Evolutionary conservation across 2,329 filamentous ascomycete genomes (phyloP), one percentile per base, ranked within the genome.

Genomic region (Fusarium mundagurra): DNA sequence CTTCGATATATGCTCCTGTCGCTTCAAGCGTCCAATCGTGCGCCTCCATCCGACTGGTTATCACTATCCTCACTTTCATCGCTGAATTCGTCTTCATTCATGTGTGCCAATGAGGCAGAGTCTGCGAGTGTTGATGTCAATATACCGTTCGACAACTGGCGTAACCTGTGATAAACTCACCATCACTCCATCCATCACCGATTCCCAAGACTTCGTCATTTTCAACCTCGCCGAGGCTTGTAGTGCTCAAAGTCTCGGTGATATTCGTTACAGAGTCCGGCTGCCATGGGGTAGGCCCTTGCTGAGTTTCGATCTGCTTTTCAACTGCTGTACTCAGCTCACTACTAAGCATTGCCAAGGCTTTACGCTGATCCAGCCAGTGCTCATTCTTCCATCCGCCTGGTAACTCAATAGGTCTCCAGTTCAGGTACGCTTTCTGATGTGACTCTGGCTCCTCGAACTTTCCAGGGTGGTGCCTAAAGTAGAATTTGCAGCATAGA

Each of bases 401-500:
- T 3, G 69, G 68, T 5, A 78, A 47, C 2, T 65, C 36, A 5
- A 76, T 51, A 1, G 17, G 77, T 10, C 83, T 82, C 86, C 86
- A 87, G 47, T 83, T 84, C 9, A 80, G 55, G 39, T 83, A 86
- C 1, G 82, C 71, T 47, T 85, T 86, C 31, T 82, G 75, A 55
- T 86, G 85, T 0, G 81, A 82, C 20, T 79, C 77, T 0, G 82
- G 83, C 29, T 80, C 76, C 1, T 78, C 78, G 57, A 72, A 79
- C 6, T 13, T 69, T 6, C 77, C 79, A 1, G 83, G 83, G 55
- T 88, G 85, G 18, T 83, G 57, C 14, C 69, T 76, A 33, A 88
- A 83, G 67, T 87, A 88, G 6, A 85, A 77, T 44, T 80, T 79
- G 74, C 86, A 89, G 58, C 84, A 86, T 65, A 86, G 85, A 62